Conservation (phyloP, 2,329 filamentous ascomycete species). For the Verticillium longisporum region DNA sequence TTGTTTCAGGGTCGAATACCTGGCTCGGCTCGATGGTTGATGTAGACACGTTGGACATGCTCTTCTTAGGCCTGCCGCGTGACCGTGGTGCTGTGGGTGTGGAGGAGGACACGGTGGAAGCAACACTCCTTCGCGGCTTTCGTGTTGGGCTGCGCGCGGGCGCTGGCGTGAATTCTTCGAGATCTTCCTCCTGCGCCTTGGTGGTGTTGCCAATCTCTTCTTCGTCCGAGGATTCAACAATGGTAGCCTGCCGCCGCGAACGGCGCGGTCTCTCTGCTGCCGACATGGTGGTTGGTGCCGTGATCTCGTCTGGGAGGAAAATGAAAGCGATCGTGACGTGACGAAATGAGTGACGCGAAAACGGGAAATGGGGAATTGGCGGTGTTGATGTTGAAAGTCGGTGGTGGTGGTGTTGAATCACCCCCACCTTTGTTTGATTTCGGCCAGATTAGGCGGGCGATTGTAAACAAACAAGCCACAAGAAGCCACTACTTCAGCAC, state of each 20-base stretch:
- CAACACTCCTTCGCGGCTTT: constrained; percentile 30
- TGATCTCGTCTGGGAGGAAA: not conserved
- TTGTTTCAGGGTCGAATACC: constrained; percentile 23
- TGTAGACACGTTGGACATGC: constrained; percentile 25
- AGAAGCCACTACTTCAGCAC: not conserved
- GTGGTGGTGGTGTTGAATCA: not conserved
- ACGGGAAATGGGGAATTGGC: not conserved
- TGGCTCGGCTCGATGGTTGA: constrained; percentile 30
- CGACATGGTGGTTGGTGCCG: constrained; percentile 6
- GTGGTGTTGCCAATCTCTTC: constrained; percentile 48
- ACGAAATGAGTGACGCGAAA: not conserved
- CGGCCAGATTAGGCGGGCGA: constrained; percentile 8
- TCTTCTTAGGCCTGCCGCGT: constrained; percentile 35
- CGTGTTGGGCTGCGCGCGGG: constrained; percentile 46
- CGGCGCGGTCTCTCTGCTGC: constrained; percentile 26
- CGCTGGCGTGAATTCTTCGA: constrained; percentile 76
- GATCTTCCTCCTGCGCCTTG: constrained; percentile 50
- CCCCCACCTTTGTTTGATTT: constrained; percentile 9
- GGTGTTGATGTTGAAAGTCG: not conserved
- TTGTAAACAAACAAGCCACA: constrained; percentile 13
- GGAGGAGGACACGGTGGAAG: constrained; percentile 40
- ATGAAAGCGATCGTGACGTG: constrained; percentile 1
- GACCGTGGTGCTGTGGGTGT: constrained; percentile 19
- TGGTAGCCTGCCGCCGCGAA: constrained; percentile 63
- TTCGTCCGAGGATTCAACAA: constrained; percentile 77